Evolutionary conservation across 805 yeast genomes (phyloP).

Genomic region (Lipomyces chichibuensis): DNA sequence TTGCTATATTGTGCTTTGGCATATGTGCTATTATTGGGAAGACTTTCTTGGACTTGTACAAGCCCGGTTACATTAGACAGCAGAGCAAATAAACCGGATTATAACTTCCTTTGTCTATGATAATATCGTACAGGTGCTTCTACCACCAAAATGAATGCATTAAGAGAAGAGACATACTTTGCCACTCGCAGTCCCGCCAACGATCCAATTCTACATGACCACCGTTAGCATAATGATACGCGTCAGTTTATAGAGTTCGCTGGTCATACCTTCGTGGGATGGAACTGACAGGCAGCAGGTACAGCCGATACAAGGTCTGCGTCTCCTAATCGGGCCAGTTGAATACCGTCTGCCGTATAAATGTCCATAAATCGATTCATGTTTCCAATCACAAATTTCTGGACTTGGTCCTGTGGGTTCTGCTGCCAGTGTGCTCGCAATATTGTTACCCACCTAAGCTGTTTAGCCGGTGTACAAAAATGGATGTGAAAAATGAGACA

Average conservation of each 20-base stretch:
- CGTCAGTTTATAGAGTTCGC: background rate
- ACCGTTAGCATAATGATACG: background rate
- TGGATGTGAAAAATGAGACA: background rate
- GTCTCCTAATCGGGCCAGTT: slow-evolving; percentile 71
- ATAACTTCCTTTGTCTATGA: background rate
- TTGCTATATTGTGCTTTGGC: background rate
- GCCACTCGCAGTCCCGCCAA: slow-evolving; percentile 94
- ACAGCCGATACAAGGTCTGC: slow-evolving; percentile 72
- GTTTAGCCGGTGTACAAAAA: background rate
- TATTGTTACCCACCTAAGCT: slow-evolving; percentile 84
- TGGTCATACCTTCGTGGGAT: slow-evolving; percentile 59
- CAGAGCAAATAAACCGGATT: background rate
- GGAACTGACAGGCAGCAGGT: slow-evolving; percentile 86
- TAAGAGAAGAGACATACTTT: slow-evolving; percentile 51
- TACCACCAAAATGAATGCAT: background rate
- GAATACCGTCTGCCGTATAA: slow-evolving; percentile 74
- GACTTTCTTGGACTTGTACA: background rate
- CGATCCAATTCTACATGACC: slow-evolving; percentile 70
- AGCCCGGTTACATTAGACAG: background rate
- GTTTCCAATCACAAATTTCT: slow-evolving; percentile 88
- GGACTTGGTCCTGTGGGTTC: slow-evolving; percentile 66
- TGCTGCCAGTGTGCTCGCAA: slow-evolving; percentile 86
- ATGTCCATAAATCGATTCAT: slow-evolving; percentile 89
- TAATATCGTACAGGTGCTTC: background rate
- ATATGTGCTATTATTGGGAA: background rate